Percentiles rank a stretch among this genome's conserved stretches.
These are phyloP conservation scores for Exophiala calicioides DNA, from an alignment of 2,329 filamentous ascomycete species.

Conservation along the genomic window DNA sequence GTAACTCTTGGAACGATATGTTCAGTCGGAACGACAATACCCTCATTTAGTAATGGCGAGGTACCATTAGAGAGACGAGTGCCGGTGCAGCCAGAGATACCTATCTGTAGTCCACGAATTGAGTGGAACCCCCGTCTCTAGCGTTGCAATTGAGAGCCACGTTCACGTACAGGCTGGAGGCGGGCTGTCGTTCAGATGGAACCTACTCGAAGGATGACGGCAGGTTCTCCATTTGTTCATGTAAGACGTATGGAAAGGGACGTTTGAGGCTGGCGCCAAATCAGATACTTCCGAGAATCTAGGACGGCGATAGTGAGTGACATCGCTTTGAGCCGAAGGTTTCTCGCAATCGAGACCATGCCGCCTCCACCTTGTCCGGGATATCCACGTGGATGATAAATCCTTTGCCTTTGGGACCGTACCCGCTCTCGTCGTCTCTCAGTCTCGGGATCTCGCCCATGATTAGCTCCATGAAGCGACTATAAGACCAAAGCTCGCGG, in stretches of 20 bases:
- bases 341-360: constrained; percentile 33
- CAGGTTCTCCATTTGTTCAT: no score
- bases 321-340: constrained; percentile 11
- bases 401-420: constrained; percentile 46
- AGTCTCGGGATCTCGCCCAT: constrained; percentile 48
- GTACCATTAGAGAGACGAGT: no score
- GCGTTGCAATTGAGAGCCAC: no score
- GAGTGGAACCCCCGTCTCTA: no score
- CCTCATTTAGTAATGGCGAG: no score
- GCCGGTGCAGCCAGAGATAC: no score
- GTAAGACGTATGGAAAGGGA: background rate
- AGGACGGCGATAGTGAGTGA: background rate
- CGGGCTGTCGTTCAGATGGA: no score
- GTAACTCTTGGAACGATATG: background rate
- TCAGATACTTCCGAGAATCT: background rate
- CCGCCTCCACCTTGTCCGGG: constrained; percentile 38
- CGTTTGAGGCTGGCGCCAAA: background rate
- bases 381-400: constrained; percentile 50
- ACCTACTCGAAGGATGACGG: no score
- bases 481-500: constrained; percentile 39
- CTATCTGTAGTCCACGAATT: no score
- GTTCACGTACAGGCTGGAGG: no score
- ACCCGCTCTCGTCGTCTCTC: constrained; percentile 45
- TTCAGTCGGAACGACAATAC: background rate
- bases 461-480: constrained; percentile 45